These are phyloP conservation scores for Globisporangium paroecandrum DNA, from an alignment of 352 stramenopile genomes.

Conservation along the genomic window DNA sequence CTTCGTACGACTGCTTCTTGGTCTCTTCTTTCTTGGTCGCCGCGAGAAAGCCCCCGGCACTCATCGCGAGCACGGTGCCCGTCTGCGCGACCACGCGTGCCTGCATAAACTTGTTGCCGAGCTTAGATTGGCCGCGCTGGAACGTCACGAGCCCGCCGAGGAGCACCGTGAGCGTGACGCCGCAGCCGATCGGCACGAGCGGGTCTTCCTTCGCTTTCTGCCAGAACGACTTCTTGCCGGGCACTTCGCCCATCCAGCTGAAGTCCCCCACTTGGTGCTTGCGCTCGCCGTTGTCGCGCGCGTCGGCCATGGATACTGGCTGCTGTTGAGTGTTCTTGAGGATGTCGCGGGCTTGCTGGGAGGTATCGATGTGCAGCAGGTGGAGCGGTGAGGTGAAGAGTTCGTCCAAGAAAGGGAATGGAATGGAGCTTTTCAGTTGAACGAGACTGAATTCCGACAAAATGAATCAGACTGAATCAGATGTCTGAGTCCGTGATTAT, in stretches of 20 bases:
- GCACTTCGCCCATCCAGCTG: conserved; percentile 60
- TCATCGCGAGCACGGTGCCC: conserved; percentile 65
- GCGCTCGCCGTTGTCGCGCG: neutral
- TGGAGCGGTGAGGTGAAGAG: neutral
- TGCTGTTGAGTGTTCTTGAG: neutral
- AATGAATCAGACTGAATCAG: too few relatives aligned
- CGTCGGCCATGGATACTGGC: neutral
- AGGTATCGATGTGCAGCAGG: too few relatives aligned
- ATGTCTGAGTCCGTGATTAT: too few relatives aligned
- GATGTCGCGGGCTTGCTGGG: neutral
- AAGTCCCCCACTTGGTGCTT: conserved; percentile 52
- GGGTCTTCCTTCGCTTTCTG: conserved; percentile 67
- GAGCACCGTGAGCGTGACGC: conserved; percentile 59
- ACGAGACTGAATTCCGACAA: neutral
- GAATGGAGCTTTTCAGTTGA: neutral
- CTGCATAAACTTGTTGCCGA: conserved; percentile 84
- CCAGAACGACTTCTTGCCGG: conserved; percentile 63
- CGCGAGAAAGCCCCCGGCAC: conserved; percentile 40
- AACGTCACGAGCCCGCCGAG: conserved; percentile 71
- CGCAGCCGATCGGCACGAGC: conserved; percentile 70
- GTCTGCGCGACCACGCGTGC: conserved; percentile 69
- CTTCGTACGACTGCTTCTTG: conserved; percentile 65
- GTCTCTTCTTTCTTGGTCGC: conserved; percentile 42
- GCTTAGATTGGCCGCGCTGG: conserved; percentile 63
- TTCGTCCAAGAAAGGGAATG: neutral